phyloP scores from a whole-genome alignment of 2,329 filamentous ascomycete species.

The Penicillium concentricum region DNA sequence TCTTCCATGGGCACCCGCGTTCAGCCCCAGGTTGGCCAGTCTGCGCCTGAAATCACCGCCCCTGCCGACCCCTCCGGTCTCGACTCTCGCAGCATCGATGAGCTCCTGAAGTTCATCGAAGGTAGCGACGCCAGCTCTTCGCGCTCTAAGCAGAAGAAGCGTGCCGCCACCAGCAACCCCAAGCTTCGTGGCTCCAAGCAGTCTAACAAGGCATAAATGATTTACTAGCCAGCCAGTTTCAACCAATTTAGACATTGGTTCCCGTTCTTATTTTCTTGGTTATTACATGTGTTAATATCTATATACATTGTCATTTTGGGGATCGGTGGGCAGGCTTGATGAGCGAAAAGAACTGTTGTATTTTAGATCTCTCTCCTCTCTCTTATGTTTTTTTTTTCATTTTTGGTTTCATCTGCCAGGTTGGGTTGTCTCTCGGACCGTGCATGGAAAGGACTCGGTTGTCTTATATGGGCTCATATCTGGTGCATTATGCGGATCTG shows the following conservation, averaged over 20 bases:
- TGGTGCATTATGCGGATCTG: constrained; percentile 27
- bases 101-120: constrained; percentile 92
- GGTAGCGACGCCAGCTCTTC: constrained; percentile 53
- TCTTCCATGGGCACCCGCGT: constrained; percentile 57
- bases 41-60: constrained; percentile 50
- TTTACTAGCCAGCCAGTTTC: constrained; percentile 12
- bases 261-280: constrained; percentile 22
- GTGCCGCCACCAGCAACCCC: constrained; percentile 42
- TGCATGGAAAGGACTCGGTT: constrained; percentile 36
- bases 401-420: constrained; percentile 21
- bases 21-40: constrained; percentile 63
- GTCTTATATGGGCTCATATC: constrained; percentile 32
- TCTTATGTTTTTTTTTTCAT: constrained; percentile 16
- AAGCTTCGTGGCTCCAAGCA: constrained; percentile 46
- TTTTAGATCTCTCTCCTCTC: constrained; percentile 41
- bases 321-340: constrained; percentile 28
- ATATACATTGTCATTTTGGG: constrained; percentile 23
- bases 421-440: constrained; percentile 26
- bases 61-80: constrained; percentile 46
- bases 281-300: constrained; percentile 29
- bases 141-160: constrained; percentile 47
- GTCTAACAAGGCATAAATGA: constrained; percentile 32
- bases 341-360: constrained; percentile 29
- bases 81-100: constrained; percentile 84
- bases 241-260: constrained; percentile 10